Evolutionary conservation across 106 monocot genomes (phyloP), one percentile per base, ranked within the genome.

Genomic region (Phalaenopsis aphrodite): DNA sequence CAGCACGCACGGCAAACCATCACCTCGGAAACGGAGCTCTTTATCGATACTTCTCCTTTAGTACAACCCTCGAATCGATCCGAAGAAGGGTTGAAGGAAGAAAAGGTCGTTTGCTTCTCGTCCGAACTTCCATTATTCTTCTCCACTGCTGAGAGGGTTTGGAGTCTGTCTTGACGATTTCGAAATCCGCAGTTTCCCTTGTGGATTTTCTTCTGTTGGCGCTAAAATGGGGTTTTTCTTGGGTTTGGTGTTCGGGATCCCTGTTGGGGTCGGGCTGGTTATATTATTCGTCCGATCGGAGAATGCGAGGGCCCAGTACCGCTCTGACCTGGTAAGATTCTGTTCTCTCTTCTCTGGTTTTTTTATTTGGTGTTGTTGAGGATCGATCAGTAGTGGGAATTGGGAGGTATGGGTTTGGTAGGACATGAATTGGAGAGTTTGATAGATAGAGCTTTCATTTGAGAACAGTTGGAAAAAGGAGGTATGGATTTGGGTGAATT

Each of bases 211-310:
- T 30, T 76, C 12, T 4, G 56, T 19, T 78, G 69, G 56, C 64
- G 9, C 23, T 58, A 43, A 17, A 45, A 95, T 95, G 95, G 88
- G 86, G 72, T 95, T 95, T 82, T 65, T 93, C 42, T 39, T 88
- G 72, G 95, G 93, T 19, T 47, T 91, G 67, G 5, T 85, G 4
- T 46, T 95, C 23, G 95, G 95, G 49, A 11, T 93, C 12, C 84
- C 85, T 6, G 73, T 88, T 41, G 95, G 95, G 19, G 41, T 95
- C 38, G 86, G 89, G 5, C 78, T 93, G 52, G 83, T 93, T 37
- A 78, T 91, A 52, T 81, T 84, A 15, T 95, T 95, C 67, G 89
- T 82, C 30, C 86, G 81, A 23, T 84, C 81, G 18, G 93, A 93
- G 85, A 91, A 89, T 74, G 16, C 76, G 56, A 75, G 95, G 58